Conservation (phyloP, 352 stramenopile species). For the Globisporangium recalcitrans region DNA sequence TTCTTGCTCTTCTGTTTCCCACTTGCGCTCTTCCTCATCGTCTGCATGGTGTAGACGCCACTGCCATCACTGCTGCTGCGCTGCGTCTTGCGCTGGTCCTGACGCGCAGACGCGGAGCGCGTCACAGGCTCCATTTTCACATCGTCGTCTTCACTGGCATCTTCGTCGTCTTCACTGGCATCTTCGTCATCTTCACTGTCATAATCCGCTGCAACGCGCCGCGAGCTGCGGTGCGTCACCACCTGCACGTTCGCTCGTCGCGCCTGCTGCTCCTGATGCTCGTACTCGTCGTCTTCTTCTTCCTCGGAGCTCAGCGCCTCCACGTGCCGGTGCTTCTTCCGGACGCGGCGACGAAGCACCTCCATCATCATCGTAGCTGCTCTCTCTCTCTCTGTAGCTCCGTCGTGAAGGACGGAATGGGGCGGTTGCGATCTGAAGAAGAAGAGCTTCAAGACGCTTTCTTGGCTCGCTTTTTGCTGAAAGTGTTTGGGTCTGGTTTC, state of each 20-base stretch:
- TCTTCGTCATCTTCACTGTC: not conserved
- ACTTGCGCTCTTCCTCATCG: not conserved
- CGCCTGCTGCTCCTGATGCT: not conserved
- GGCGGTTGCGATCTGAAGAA: not conserved
- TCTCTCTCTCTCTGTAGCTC: not conserved
- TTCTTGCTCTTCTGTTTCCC: not conserved
- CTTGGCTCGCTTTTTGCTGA: not conserved
- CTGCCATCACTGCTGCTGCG: not conserved
- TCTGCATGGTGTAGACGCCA: not conserved
- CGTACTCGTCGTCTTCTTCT: not conserved
- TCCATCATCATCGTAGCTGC: not conserved
- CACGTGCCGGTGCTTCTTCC: not conserved
- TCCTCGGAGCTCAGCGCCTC: constrained; percentile 1
- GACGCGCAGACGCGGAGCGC: not conserved
- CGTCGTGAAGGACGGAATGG: not conserved
- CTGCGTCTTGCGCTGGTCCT: too few species aligned
- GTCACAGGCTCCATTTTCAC: not conserved
- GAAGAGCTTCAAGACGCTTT: constrained; percentile 1
- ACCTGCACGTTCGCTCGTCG: not conserved
- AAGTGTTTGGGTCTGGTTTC: not conserved
- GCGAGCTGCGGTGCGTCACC: not conserved
- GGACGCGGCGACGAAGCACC: not conserved
- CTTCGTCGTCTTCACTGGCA: not conserved
- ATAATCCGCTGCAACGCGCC: not conserved
- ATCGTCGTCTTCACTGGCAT: not conserved